A percentile compares a stretch with the other conserved stretches of the same genome.
phyloP scores from a whole-genome alignment of 208 protist genomes.

The Tritrichomonas foetus region DNA sequence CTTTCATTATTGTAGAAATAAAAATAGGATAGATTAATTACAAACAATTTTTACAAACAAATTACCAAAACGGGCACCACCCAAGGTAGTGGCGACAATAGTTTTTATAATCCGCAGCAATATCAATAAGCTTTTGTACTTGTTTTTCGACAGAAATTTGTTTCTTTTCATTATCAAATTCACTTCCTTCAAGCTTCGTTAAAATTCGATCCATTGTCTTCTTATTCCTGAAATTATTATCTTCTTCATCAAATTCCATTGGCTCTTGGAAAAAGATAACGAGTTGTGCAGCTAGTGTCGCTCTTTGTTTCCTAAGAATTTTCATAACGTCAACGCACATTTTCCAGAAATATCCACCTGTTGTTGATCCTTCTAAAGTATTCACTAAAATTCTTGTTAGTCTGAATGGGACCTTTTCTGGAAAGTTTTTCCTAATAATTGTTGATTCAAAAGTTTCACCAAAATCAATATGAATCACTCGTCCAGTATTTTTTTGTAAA shows the following conservation, averaged over 20 bases:
- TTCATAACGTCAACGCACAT: background rate
- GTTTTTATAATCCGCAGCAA: background rate
- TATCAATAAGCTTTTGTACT: background rate
- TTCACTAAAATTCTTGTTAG: background rate
- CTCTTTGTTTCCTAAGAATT: background rate
- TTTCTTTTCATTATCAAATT: background rate
- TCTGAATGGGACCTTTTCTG: constrained; percentile 25
- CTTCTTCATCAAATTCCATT: background rate
- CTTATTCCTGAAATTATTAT: background rate
- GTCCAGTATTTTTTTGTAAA: constrained; percentile 40
- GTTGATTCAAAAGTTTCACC: background rate
- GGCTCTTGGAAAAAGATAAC: background rate
- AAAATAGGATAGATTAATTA: too few relatives aligned
- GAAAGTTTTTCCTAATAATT: constrained; percentile 49
- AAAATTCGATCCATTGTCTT: background rate
- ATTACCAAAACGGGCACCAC: constrained; percentile 3
- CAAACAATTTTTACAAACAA: background rate
- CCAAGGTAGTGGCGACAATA: background rate
- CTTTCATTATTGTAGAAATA: too few relatives aligned
- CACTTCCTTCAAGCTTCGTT: background rate
- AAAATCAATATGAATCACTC: constrained; percentile 35
- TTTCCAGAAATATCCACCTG: background rate
- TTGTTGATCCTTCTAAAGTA: background rate
- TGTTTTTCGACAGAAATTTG: background rate
- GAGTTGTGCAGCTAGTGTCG: background rate